Percentiles rank a stretch among this genome's conserved stretches.
phyloP scores from a whole-genome alignment of 345 rosid species.

The Eutrema yunnanense region DNA sequence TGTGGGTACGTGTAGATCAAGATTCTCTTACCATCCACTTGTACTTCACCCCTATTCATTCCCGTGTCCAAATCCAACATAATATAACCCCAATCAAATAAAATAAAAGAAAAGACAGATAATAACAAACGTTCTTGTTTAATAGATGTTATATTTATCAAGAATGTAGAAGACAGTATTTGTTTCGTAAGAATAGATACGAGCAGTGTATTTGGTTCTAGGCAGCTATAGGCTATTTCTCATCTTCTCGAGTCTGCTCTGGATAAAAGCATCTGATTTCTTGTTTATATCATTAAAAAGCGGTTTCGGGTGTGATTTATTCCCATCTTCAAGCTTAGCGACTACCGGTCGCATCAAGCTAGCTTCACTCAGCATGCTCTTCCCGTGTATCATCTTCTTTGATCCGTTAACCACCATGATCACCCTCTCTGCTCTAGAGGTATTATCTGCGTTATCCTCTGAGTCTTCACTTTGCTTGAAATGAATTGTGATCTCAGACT shows the following conservation, averaged over 20 bases:
- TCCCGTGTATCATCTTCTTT: slow-evolving; percentile 1
- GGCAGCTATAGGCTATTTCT: slow-evolving; percentile 8
- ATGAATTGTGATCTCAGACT: slow-evolving; percentile 20
- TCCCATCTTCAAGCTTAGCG: background rate
- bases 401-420: slow-evolving; percentile 11
- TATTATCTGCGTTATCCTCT: slow-evolving; percentile 9
- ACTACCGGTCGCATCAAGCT: background rate
- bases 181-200: background rate
- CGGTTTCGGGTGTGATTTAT: background rate
- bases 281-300: slow-evolving; percentile 17
- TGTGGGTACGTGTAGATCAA: slow-evolving; percentile 3
- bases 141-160: background rate
- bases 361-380: slow-evolving; percentile 1
- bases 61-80: background rate
- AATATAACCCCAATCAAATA: background rate
- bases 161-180: background rate
- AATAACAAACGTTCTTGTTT: too few relatives aligned
- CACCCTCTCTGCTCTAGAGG: slow-evolving; percentile 14
- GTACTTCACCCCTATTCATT: background rate
- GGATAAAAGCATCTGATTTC: slow-evolving; percentile 22
- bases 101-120: too few relatives aligned
- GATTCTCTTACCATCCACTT: slow-evolving; percentile 4
- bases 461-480: slow-evolving; percentile 32
- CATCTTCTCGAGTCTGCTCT: slow-evolving; percentile 23
- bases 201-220: background rate